These are phyloP conservation scores for Moringa oleifera DNA, from an alignment of 345 rosid species.

Conservation along the genomic window DNA sequence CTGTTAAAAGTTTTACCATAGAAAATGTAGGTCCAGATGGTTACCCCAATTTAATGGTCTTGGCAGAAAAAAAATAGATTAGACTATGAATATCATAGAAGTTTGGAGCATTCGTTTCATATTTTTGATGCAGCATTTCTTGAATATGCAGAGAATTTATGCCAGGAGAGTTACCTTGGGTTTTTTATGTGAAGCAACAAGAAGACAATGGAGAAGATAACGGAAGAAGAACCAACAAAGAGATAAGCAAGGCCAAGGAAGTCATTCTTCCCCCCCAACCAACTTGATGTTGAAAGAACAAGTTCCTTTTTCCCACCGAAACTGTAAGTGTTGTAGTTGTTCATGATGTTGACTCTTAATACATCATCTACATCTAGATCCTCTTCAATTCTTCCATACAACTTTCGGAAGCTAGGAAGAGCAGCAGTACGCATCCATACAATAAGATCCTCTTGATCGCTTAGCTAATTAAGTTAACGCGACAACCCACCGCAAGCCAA, in stretches of 20 bases:
- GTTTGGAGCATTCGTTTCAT: neutral
- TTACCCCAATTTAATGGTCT: neutral
- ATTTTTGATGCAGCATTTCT: neutral
- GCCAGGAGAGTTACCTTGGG: slow-evolving; percentile 37
- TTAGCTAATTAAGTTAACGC: slow-evolving; percentile 37
- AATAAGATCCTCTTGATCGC: slow-evolving; percentile 80
- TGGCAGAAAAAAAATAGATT: neutral
- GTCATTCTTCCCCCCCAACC: slow-evolving; percentile 84
- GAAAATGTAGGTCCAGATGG: neutral
- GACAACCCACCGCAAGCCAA: slow-evolving; percentile 15
- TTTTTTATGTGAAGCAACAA: slow-evolving; percentile 56
- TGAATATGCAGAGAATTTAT: slow-evolving; percentile 10
- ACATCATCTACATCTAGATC: slow-evolving; percentile 55
- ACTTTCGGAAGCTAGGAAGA: slow-evolving; percentile 69
- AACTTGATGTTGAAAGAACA: slow-evolving; percentile 68
- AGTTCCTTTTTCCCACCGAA: slow-evolving; percentile 77
- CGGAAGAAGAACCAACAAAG: slow-evolving; percentile 57
- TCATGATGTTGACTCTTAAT: slow-evolving; percentile 47
- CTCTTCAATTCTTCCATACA: slow-evolving; percentile 79
- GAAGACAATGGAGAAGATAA: slow-evolving; percentile 55
- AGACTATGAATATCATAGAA: slow-evolving; percentile 3
- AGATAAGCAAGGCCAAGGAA: slow-evolving; percentile 67
- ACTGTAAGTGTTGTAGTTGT: slow-evolving; percentile 81
- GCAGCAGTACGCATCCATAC: slow-evolving; percentile 91
- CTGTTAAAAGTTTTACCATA: neutral